Percentiles rank a stretch among this genome's conserved stretches.
These are phyloP conservation scores for Trichophyton simii DNA, from an alignment of 2,329 filamentous ascomycete species.

Conservation along the genomic window DNA sequence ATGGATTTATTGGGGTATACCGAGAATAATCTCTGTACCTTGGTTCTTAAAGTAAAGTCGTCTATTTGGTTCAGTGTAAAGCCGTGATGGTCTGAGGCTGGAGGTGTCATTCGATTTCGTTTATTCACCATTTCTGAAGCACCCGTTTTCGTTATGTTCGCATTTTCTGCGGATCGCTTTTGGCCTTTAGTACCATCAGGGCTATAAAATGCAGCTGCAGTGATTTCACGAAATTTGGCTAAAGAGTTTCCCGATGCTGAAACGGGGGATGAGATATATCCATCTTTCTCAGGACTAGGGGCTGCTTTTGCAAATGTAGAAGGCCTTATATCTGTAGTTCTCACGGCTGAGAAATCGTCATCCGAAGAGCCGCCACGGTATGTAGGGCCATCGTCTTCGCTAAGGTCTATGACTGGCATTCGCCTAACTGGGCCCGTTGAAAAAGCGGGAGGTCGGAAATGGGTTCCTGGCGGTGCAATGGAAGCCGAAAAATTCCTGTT, in stretches of 20 bases:
- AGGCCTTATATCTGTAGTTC: constrained; percentile 47
- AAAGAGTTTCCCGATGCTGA: constrained; percentile 18
- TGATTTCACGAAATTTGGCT: constrained; percentile 34
- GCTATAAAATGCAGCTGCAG: constrained; percentile 31
- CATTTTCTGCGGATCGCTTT: constrained; percentile 22
- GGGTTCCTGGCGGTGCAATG: constrained; percentile 66
- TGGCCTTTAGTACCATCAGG: constrained; percentile 16
- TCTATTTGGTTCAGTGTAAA: constrained; percentile 38
- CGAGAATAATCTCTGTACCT: constrained; percentile 40
- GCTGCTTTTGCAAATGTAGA: constrained; percentile 42
- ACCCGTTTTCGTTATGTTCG: constrained; percentile 27
- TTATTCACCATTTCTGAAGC: background rate
- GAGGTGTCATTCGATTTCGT: background rate
- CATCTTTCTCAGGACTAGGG: constrained; percentile 27
- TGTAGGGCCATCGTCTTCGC: constrained; percentile 44
- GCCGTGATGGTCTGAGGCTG: constrained; percentile 18
- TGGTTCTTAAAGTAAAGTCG: constrained; percentile 38
- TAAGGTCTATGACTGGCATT: constrained; percentile 35
- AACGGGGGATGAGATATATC: constrained; percentile 30
- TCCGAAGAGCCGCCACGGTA: constrained; percentile 54
- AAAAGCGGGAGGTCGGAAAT: constrained; percentile 44
- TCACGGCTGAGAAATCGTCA: constrained; percentile 40
- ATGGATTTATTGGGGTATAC: constrained; percentile 40
- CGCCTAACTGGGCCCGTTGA: constrained; percentile 30
- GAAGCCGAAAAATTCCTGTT: constrained; percentile 39